Evolutionary conservation across 2,329 filamentous ascomycete genomes (phyloP).

Genomic region (Fusarium sp.): DNA sequence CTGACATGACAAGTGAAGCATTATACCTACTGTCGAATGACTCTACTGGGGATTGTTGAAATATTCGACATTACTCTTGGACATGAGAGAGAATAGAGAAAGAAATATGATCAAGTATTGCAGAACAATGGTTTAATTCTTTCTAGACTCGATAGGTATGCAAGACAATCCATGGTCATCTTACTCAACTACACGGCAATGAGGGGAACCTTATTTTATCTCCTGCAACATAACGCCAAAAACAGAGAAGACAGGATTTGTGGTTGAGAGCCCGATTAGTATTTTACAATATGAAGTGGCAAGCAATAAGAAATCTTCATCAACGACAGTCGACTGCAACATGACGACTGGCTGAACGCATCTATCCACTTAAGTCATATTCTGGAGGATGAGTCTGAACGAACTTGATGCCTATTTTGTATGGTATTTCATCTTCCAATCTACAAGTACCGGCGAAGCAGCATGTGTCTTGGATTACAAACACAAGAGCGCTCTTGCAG

Average conservation of each 20-base stretch:
- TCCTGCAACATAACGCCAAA: not conserved
- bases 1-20: not conserved
- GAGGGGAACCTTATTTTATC: not conserved
- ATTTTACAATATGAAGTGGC: not conserved
- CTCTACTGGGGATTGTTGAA: not conserved
- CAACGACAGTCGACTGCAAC: not conserved
- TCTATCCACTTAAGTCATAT: not conserved
- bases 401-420: not conserved
- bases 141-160: not conserved
- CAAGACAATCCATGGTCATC: not conserved
- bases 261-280: not conserved
- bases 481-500: not conserved
- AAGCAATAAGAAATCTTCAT: not conserved
- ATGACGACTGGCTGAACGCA: constrained; percentile 14
- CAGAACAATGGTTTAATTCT: not conserved
- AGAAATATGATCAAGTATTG: not conserved
- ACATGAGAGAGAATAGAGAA: not conserved
- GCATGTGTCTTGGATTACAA: constrained; percentile 3
- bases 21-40: not conserved
- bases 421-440: not conserved
- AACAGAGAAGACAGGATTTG: not conserved
- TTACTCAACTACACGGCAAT: not conserved
- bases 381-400: not conserved
- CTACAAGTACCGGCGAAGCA: not conserved
- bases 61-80: not conserved